Conservation (phyloP, 345 rosid species). For the Eucalyptus grandis region DNA sequence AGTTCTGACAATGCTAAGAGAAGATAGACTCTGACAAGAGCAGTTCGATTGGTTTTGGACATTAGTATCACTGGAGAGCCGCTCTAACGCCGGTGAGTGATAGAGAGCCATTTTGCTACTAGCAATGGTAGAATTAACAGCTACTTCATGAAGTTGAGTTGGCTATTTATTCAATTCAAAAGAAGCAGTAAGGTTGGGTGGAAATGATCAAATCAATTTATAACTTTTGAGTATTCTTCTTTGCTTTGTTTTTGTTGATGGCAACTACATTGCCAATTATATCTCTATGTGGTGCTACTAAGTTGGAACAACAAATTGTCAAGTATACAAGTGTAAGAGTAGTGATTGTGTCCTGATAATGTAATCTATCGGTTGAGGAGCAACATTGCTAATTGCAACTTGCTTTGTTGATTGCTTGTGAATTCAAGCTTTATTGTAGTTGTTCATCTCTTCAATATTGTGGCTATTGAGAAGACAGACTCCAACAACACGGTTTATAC, state of each 20-base stretch:
- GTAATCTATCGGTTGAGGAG: background rate
- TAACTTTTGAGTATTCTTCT: background rate
- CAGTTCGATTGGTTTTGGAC: too few relatives aligned
- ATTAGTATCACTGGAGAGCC: too few relatives aligned
- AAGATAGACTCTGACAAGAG: too few relatives aligned
- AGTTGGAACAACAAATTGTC: background rate
- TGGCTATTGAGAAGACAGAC: too few relatives aligned
- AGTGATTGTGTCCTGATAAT: background rate
- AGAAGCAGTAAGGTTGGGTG: background rate
- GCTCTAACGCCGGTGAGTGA: too few relatives aligned
- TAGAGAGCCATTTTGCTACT: background rate
- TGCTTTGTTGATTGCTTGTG: background rate
- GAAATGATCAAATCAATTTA: background rate
- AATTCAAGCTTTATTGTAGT: background rate
- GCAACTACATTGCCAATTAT: too few relatives aligned
- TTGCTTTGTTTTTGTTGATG: background rate
- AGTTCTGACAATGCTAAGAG: too few relatives aligned
- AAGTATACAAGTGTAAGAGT: background rate
- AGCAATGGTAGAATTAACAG: accelerated
- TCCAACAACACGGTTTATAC: too few relatives aligned
- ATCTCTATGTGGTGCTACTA: background rate
- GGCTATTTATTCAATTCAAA: background rate
- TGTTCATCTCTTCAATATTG: too few relatives aligned
- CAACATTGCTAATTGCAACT: background rate
- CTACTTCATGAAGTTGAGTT: too few relatives aligned